A percentile compares a stretch with the other conserved stretches of the same genome.
phyloP scores from a whole-genome alignment of 2,329 filamentous ascomycete species.

The Dendryphion nanum region DNA sequence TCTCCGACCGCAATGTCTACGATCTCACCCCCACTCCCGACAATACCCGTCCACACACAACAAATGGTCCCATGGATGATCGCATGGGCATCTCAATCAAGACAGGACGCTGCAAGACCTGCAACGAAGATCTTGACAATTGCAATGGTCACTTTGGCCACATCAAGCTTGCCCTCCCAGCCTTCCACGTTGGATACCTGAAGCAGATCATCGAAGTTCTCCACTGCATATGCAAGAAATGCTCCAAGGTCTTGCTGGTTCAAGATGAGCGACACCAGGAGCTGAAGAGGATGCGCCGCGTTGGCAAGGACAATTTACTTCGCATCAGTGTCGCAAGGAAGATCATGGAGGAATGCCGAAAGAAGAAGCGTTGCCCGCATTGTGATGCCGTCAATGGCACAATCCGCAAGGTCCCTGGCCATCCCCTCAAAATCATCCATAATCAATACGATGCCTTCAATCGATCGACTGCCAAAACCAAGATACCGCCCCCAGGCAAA shows the following conservation, averaged over 20 bases:
- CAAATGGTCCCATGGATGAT: slow-evolving; percentile 82
- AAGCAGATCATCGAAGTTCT: slow-evolving; percentile 89
- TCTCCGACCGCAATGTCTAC: slow-evolving; percentile 92
- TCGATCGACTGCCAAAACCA: slow-evolving; percentile 81
- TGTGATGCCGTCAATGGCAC: slow-evolving; percentile 84
- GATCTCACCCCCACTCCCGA: slow-evolving; percentile 67
- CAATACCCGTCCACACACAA: slow-evolving; percentile 66
- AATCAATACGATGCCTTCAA: slow-evolving; percentile 90
- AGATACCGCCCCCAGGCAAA: slow-evolving; percentile 79
- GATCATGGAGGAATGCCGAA: slow-evolving; percentile 86
- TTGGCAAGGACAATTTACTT: slow-evolving; percentile 81
- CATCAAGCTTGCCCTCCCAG: slow-evolving; percentile 84
- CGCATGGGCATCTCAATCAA: slow-evolving; percentile 90
- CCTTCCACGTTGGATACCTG: slow-evolving; percentile 94
- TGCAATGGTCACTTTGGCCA: slow-evolving; percentile 97
- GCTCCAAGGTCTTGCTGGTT: slow-evolving; percentile 77
- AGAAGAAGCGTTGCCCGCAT: slow-evolving; percentile 76
- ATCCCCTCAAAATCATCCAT: slow-evolving; percentile 88
- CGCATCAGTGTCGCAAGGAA: slow-evolving; percentile 81
- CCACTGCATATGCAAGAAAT: slow-evolving; percentile 94
- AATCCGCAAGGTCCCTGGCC: slow-evolving; percentile 79
- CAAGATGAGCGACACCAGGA: slow-evolving; percentile 76
- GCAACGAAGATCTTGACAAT: slow-evolving; percentile 73
- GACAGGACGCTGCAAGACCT: slow-evolving; percentile 75
- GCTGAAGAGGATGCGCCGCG: slow-evolving; percentile 76